Base-by-base conservation (phyloP, 2,329 filamentous ascomycete genomes). In the Aspergillus ochraceus region DNA sequence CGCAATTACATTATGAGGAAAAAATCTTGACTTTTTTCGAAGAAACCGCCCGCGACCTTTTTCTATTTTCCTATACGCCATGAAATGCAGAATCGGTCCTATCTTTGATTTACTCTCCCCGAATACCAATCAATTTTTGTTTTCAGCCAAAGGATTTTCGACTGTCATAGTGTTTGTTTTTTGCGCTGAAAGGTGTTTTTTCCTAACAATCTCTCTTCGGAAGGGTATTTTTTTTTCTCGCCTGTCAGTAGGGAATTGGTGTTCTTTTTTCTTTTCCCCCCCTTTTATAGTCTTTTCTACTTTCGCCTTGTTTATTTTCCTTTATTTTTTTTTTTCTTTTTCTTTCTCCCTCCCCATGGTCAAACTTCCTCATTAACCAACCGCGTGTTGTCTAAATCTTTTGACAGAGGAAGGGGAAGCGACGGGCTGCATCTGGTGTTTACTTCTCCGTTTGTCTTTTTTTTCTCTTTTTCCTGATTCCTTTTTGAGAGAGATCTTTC, bases 351-450 rank as follows among this genome's bases (percentile, higher is more conserved):
- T 59, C 58, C 61, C 30, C 55, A 49, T 60, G 49, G 46, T 59
- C 52, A 53, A 47, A 45, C 57, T 62, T 62, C 56, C 61, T 58
- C 39, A 55, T 55, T 61, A 11, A 20, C 45, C 45, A 47, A 24
- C 45, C 45, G 17, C 62, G 46, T 59, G 60, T 64, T 64, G 57
- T 63, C 55, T 55, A 54, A 59, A 55, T 67, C 59, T 68, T 29
- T 67, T 69, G 53, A 62, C 63, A 56, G 66, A 65, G 62, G 64
- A 64, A 69, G 63, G 66, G 62, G 61, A 64, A 64, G 68, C 66
- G 66, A 68, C 65, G 66, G 65, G 66, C 61, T 70, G 66, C 67
- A 69, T 70, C 58, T 68, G 67, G 65, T 67, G 63, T 70, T 42
- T 42, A 42, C 36, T 42, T 69, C 56, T 68, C 60, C 59, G 61